Evolutionary conservation across 2,329 filamentous ascomycete genomes (phyloP), one percentile per base, ranked within the genome.

Genomic region (Dothidotthia symphoricarpi): DNA sequence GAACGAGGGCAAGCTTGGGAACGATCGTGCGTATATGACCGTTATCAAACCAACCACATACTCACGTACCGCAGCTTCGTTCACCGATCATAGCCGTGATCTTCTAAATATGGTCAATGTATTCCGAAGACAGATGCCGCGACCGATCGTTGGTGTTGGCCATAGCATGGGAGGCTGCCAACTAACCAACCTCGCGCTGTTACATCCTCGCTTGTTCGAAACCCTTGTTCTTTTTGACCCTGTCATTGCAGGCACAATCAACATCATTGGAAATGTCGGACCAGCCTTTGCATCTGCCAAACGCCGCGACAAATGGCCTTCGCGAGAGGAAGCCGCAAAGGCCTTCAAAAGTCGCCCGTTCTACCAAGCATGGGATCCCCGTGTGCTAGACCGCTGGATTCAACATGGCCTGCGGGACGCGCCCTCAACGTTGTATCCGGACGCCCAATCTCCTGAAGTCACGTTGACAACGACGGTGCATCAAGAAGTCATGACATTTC

Each of bases 141-240:
- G 85, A 1, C 91, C 91, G 2, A 73, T 96, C 14, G 69, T 96
- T 47, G 90, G 87, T 39, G 68, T 97, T 17, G 91, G 88, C 12
- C 91, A 97, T 69, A 95, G 88, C 53, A 90, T 95, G 74, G 91
- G 91, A 52, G 89, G 78, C 49, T 80, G 79, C 59, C 79, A 86
- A 41, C 75, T 96, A 61, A 75, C 78, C 36, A 82, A 88, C 52
- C 73, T 91, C 12, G 73, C 86, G 4, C 71, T 91, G 9, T 76
- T 88, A 51, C 85, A 95, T 66, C 89, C 91, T 2, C 84, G 89
- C 6, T 79, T 96, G 14, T 75, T 96, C 48, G 78, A 82, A 45
- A 78, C 80, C 6, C 68, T 95, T 6, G 73, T 95, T 29, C 76
- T 95, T 22, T 71, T 96, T n/a, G 90, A 96, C 60, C 88, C 90